A percentile compares a stretch with the other conserved stretches of the same genome.
phyloP scores from a whole-genome alignment of 1,284 basidiomycete genomes.

The Inonotus obliquus region DNA sequence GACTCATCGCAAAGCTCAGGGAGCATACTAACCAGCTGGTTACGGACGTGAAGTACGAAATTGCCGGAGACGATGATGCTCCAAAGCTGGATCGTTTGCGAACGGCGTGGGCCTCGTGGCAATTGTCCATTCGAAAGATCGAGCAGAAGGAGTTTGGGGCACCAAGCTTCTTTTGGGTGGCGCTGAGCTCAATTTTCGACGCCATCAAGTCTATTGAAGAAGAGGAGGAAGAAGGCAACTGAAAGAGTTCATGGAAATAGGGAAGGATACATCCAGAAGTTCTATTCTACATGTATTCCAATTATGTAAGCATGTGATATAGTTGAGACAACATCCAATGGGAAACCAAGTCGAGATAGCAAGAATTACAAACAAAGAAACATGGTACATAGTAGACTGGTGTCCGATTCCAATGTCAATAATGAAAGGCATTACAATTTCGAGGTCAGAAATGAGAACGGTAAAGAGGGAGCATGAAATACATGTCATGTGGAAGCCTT shows the following conservation, averaged over 20 bases:
- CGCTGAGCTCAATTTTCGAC: conserved; percentile 9
- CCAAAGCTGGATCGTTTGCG: background rate
- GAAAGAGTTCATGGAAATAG: background rate
- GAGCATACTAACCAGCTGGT: conserved; percentile 24
- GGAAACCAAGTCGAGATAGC: background rate
- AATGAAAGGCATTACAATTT: background rate
- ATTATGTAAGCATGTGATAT: background rate
- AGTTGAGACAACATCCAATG: background rate
- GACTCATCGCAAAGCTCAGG: conserved; percentile 23
- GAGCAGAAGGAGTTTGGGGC: conserved; percentile 7
- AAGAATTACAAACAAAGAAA: background rate
- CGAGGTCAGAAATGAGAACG: background rate
- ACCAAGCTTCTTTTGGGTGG: conserved; percentile 10
- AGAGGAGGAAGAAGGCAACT: background rate
- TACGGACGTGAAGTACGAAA: conserved; percentile 4
- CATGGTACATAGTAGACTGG: background rate
- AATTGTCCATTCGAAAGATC: background rate
- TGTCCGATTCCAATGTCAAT: background rate
- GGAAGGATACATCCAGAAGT: background rate
- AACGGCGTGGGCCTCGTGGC: conserved; percentile 9
- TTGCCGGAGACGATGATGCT: background rate
- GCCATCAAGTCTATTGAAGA: conserved; percentile 7
- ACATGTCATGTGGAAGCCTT: conserved; percentile 1
- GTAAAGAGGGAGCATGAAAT: background rate
- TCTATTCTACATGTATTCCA: background rate